Base-by-base conservation (phyloP, 768 basidiomycete genomes). In the Lentinula sp. region DNA sequence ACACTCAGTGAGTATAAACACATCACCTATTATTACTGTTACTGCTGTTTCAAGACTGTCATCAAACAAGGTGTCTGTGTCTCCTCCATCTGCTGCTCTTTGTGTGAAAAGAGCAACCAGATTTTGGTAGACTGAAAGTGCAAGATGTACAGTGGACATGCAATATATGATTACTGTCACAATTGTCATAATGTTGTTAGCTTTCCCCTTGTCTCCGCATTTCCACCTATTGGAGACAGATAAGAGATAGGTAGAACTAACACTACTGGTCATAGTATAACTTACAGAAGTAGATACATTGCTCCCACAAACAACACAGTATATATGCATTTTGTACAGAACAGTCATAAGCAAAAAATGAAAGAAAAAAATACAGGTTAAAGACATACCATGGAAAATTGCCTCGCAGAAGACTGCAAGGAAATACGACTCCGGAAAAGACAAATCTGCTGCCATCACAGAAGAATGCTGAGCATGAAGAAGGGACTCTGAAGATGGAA, bases 111-210 rank as follows among this genome's bases (percentile, higher is more conserved):
- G 35, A 10, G 33, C 53, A 6, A 20, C 42, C 8, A 36, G 35
- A 39, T 52, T 61, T 41, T 45, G 55, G 39, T 16, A 39, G 15
- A 61, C 42, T 18, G 52, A 53, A 16, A 61, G 42, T 6, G 52
- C 53, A n/a, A 61, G 42, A 55, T 61, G 60, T 10, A 61, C 42
- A 35, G 51, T 56, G 45, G 60, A 55, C 15, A 61, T 37, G 28
- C 23, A 15, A 45, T 61, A 61, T 42, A 61, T 43, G 5, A 61
- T 8, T 5, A 54, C 37, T 10, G 60, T 61, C 42, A 61, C 9
- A 16, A 36, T 20, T 15, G 35, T 53, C 39, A 61, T 56, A 53
- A 56, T 35, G 6, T 23, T 55, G 15, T 37, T 37, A 3, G 52
- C 39, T 20, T n/a, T 37, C 8, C 16, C 28, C 7, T n/a, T 18